phyloP scores from a whole-genome alignment of 179 eudicot species.

The Patellifolia procumbens region DNA sequence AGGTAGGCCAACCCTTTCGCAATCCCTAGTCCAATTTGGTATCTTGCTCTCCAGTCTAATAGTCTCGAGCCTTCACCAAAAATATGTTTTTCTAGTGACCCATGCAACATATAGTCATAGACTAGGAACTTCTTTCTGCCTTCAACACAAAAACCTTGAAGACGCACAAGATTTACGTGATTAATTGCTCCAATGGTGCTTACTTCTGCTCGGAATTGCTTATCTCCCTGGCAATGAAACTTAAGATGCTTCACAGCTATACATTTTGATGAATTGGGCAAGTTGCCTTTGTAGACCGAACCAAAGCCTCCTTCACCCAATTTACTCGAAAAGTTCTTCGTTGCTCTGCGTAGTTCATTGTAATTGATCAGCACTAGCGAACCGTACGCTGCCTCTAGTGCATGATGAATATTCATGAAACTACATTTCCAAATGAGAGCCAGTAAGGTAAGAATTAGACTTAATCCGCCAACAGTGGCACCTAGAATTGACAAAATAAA shows the following conservation, averaged over 20 bases:
- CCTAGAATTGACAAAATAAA: neutral
- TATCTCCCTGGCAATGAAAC: conserved; percentile 18
- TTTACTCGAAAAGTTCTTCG: conserved; percentile 22
- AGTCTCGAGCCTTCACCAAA: neutral
- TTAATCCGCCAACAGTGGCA: neutral
- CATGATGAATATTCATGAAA: neutral
- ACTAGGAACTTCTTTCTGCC: conserved; percentile 25
- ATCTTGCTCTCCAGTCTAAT: conserved; percentile 27
- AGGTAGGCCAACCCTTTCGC: conserved; percentile 35
- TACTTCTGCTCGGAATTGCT: conserved; percentile 33
- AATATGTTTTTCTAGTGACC: conserved; percentile 29
- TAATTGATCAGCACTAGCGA: conserved; percentile 4
- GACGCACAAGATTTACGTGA: conserved; percentile 30
- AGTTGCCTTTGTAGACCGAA: conserved; percentile 25
- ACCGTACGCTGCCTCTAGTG: conserved; percentile 9
- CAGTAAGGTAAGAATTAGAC: neutral
- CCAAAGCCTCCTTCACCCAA: conserved; percentile 37
- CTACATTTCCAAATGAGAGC: conserved; percentile 1
- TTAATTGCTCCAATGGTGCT: conserved; percentile 29
- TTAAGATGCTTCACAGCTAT: conserved; percentile 32
- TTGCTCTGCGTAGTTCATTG: conserved; percentile 23
- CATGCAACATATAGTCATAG: conserved; percentile 29
- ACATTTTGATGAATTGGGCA: conserved; percentile 13
- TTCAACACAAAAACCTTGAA: conserved; percentile 29
- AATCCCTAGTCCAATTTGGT: conserved; percentile 24